Percentiles rank a stretch among this genome's conserved stretches.
These are phyloP conservation scores for Trichophyton rubrum DNA, from an alignment of 2,329 filamentous ascomycete species.

Conservation along the genomic window DNA sequence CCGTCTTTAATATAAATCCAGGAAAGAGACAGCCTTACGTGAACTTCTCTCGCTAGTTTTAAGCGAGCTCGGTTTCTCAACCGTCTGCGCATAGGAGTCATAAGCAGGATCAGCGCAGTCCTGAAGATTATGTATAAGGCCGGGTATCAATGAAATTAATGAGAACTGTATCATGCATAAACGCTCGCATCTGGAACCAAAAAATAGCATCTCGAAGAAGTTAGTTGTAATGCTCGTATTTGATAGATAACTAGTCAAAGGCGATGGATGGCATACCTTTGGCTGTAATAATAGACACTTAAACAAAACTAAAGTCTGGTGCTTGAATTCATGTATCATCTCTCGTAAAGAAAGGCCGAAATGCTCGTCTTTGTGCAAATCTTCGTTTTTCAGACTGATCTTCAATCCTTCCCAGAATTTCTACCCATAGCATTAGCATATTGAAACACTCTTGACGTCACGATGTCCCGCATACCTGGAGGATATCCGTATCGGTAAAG, in stretches of 20 bases:
- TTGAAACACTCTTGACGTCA: background rate
- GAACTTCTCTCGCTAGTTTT: conserved; percentile 86
- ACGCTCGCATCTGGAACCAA: conserved; percentile 87
- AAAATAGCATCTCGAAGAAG: conserved; percentile 75
- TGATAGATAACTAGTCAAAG: background rate
- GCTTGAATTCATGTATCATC: conserved; percentile 85
- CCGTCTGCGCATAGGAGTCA: conserved; percentile 63
- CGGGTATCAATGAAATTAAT: conserved; percentile 85
- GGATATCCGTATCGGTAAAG: conserved; percentile 81
- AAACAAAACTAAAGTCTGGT: conserved; percentile 84
- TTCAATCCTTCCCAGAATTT: conserved; percentile 81
- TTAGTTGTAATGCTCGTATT: background rate
- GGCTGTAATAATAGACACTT: conserved; percentile 90
- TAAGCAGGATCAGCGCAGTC: conserved; percentile 93
- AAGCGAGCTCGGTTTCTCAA: conserved; percentile 68
- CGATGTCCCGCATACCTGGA: conserved; percentile 42
- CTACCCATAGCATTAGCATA: conserved; percentile 30
- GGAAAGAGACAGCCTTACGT: conserved; percentile 28
- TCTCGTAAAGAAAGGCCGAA: conserved; percentile 70
- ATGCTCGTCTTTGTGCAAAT: conserved; percentile 71
- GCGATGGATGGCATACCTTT: conserved; percentile 50
- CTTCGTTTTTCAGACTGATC: conserved; percentile 45
- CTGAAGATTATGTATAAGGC: conserved; percentile 78
- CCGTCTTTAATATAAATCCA: background rate
- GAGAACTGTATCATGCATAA: conserved; percentile 99